These are phyloP conservation scores for Massariosphaeria phaeospora DNA, from an alignment of 495 filamentous ascomycete genomes.

Conservation along the genomic window DNA sequence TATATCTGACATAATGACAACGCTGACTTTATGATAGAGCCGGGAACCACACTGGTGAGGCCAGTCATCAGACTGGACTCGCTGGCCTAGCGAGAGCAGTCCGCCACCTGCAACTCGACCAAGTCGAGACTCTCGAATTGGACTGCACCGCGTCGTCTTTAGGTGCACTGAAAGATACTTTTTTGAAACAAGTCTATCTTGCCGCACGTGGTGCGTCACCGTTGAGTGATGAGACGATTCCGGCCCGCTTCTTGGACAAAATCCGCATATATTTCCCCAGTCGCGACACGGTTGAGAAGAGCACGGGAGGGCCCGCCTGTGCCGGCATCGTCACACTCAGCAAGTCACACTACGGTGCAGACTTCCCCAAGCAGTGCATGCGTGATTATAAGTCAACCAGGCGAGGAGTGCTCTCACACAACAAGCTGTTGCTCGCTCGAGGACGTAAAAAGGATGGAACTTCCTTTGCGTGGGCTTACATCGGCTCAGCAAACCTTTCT, in stretches of 20 bases:
- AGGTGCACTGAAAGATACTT: constrained; percentile 63
- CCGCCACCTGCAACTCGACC: constrained; percentile 49
- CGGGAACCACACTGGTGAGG: constrained; percentile 48
- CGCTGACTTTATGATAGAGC: constrained; percentile 13
- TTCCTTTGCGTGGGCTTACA: constrained; percentile 64
- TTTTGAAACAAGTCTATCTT: constrained; percentile 66
- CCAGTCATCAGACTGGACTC: constrained; percentile 61
- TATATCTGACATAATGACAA: neutral
- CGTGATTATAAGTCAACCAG: constrained; percentile 69
- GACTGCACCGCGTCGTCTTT: constrained; percentile 66
- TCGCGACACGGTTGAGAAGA: constrained; percentile 59
- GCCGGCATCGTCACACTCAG: constrained; percentile 82
- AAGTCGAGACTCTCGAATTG: constrained; percentile 27
- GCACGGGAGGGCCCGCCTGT: constrained; percentile 50
- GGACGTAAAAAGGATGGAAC: constrained; percentile 36
- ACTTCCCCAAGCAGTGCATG: constrained; percentile 66
- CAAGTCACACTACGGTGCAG: constrained; percentile 58
- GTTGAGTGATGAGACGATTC: constrained; percentile 13
- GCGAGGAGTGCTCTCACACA: constrained; percentile 74
- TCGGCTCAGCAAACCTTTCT: constrained; percentile 88
- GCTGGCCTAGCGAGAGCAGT: constrained; percentile 63
- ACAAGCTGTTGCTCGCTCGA: constrained; percentile 72
- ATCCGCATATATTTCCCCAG: constrained; percentile 84
- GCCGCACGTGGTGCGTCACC: constrained; percentile 59
- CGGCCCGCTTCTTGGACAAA: constrained; percentile 44